A percentile compares a stretch with the other conserved stretches of the same genome.
phyloP scores from a whole-genome alignment of 768 basidiomycete genomes.

The Suillus decipiens region DNA sequence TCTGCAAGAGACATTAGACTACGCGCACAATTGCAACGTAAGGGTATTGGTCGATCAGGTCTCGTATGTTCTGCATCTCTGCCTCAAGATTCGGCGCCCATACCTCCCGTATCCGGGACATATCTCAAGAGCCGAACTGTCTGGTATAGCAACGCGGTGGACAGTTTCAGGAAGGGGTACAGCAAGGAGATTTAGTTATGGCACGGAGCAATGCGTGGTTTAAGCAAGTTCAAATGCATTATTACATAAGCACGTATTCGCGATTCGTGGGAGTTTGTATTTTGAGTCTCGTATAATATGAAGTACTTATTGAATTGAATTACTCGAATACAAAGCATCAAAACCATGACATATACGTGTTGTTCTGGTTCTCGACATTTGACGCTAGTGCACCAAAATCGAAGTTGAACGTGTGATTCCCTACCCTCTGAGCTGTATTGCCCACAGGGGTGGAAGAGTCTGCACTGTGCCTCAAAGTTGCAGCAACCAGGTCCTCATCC shows the following conservation, averaged over 20 bases:
- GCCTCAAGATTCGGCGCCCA: slow-evolving; percentile 92
- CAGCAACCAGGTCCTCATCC: slow-evolving; percentile 27
- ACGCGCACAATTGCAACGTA: slow-evolving; percentile 86
- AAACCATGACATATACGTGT: slow-evolving; percentile 69
- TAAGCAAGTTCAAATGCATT: background rate
- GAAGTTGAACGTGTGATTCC: slow-evolving; percentile 58
- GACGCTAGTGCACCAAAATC: slow-evolving; percentile 60
- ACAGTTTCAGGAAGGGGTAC: background rate
- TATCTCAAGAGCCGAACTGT: slow-evolving; percentile 23
- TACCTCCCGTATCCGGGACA: slow-evolving; percentile 91
- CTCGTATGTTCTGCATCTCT: slow-evolving; percentile 88
- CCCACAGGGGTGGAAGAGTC: slow-evolving; percentile 23
- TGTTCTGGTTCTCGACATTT: slow-evolving; percentile 57
- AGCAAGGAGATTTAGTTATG: background rate
- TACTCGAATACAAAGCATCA: slow-evolving; percentile 25
- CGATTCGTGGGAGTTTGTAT: background rate
- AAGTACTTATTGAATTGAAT: slow-evolving; percentile 1
- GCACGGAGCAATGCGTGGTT: background rate
- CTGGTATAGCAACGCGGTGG: background rate
- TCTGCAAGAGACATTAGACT: slow-evolving; percentile 18
- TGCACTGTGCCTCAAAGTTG: slow-evolving; percentile 17
- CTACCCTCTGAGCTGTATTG: slow-evolving; percentile 42
- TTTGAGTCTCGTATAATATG: background rate
- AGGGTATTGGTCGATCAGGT: slow-evolving; percentile 86
- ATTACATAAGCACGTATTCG: slow-evolving; percentile 26